These are phyloP conservation scores for Platanus orientalis DNA, from an alignment of 164 flowering plant species.

Conservation along the genomic window DNA sequence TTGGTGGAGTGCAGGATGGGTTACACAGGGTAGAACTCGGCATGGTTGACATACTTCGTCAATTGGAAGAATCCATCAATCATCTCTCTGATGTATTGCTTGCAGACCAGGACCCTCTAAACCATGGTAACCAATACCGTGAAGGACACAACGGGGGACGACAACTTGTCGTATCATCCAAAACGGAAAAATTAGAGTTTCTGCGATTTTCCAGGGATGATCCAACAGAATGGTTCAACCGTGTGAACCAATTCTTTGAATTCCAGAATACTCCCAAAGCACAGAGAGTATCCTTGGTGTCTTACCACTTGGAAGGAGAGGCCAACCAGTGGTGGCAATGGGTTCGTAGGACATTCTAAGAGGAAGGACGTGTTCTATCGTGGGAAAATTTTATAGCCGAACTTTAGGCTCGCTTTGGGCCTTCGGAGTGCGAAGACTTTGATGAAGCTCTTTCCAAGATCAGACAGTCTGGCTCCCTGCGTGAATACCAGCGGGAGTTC, in stretches of 20 bases:
- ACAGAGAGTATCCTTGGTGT: background rate
- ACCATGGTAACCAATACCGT: background rate
- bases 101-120: background rate
- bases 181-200: background rate
- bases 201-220: no score
- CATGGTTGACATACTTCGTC: background rate
- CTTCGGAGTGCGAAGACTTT: no score
- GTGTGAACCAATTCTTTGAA: no score
- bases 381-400: background rate
- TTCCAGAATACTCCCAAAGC: no score
- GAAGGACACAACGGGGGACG: background rate
- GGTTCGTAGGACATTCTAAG: background rate
- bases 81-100: no score
- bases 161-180: background rate
- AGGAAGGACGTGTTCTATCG: background rate
- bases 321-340: background rate
- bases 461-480: background rate
- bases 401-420: no score
- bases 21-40: background rate
- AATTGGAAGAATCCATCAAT: background rate
- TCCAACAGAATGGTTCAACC: no score
- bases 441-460: background rate
- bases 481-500: background rate
- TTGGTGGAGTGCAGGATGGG: no score
- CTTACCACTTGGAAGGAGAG: no score